phyloP scores from a whole-genome alignment of 768 basidiomycete genomes.

The Tremella yokohamensis region DNA sequence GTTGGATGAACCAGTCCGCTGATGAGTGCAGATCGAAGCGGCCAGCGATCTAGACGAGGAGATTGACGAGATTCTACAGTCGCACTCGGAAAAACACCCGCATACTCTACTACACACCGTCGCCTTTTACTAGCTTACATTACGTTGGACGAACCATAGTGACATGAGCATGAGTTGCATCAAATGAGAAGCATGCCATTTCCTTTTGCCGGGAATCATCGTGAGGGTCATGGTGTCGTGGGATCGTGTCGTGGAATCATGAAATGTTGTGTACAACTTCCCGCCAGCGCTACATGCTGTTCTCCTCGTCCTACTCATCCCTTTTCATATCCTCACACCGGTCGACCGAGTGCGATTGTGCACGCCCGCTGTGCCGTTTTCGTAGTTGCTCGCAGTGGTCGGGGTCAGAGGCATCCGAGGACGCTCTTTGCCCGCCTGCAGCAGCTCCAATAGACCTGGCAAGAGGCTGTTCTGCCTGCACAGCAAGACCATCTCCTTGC shows the following conservation, averaged over 20 bases:
- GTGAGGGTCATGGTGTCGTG: too few species aligned
- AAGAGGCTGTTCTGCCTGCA: slow-evolving; percentile 89
- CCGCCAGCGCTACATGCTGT: too few species aligned
- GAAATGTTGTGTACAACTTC: too few species aligned
- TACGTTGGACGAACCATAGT: neutral
- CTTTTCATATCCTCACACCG: neutral
- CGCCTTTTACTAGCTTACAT: slow-evolving; percentile 66
- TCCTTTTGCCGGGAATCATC: too few species aligned
- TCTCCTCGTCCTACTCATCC: neutral
- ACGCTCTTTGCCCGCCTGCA: slow-evolving; percentile 25
- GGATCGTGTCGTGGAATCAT: too few species aligned
- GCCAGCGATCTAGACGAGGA: slow-evolving; percentile 84
- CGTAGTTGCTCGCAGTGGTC: too few species aligned
- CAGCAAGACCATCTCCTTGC: slow-evolving; percentile 75
- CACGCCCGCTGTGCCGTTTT: too few species aligned
- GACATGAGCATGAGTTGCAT: too few species aligned
- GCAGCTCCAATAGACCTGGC: slow-evolving; percentile 63
- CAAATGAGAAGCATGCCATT: too few species aligned
- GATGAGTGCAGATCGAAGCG: slow-evolving; percentile 66
- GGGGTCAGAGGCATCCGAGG: too few species aligned
- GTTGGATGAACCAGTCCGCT: neutral
- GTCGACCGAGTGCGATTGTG: too few species aligned
- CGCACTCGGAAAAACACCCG: slow-evolving; percentile 83
- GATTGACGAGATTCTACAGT: slow-evolving; percentile 78
- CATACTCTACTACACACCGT: slow-evolving; percentile 88